A percentile compares a stretch with the other conserved stretches of the same genome.
These are phyloP conservation scores for Dictyostelium brefeldianum DNA, from an alignment of 78 protist species.

Conservation along the genomic window DNA sequence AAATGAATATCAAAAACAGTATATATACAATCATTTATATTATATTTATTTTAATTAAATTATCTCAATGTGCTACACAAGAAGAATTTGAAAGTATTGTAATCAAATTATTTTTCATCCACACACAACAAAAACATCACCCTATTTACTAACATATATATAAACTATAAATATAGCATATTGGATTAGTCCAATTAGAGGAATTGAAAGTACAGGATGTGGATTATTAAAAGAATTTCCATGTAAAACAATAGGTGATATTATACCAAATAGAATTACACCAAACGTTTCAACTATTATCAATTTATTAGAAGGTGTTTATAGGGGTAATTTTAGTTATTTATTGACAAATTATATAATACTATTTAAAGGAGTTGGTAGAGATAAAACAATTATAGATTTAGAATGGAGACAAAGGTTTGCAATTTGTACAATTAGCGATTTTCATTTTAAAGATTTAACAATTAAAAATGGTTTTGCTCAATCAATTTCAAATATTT, in stretches of 20 bases:
- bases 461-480: conserved; percentile 5
- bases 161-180: too few species aligned
- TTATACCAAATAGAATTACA: background rate
- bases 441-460: background rate
- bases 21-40: too few species aligned
- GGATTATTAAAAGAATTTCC: conserved; percentile 7
- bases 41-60: too few species aligned
- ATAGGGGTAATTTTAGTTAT: conserved; percentile 10
- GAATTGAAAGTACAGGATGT: background rate
- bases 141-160: too few species aligned
- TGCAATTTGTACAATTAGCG: background rate
- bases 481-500: background rate
- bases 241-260: background rate
- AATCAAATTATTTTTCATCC: too few species aligned
- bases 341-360: background rate
- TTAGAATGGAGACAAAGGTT: conserved; percentile 12
- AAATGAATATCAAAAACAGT: too few species aligned
- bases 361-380: background rate
- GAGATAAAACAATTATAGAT: conserved; percentile 1
- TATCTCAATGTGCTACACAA: too few species aligned
- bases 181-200: background rate
- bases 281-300: background rate
- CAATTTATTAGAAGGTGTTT: background rate
- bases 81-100: too few species aligned
- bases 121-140: too few species aligned